Base-by-base conservation (phyloP, 768 basidiomycete species). In the Galerina sulciceps region DNA sequence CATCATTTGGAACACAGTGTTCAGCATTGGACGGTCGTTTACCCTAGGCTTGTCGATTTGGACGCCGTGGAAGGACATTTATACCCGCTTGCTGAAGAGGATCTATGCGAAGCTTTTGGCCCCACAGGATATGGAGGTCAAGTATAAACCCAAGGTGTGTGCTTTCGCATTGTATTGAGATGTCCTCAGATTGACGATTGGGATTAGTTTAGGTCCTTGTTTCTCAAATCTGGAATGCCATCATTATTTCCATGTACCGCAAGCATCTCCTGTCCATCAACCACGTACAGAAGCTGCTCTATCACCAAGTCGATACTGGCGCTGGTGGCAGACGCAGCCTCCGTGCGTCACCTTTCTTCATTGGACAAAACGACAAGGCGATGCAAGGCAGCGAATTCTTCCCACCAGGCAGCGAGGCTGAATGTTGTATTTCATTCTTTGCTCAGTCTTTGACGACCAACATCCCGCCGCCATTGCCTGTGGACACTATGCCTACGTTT, bases 401-500 rank as follows among this genome's bases (percentile, higher is more conserved):
- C 89, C 94, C 96, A 11, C 73, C 84, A 35, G 94, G 93, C 8
- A 94, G 93, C 63, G 97, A 99, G 71, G 97, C 96, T 1, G 95
- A 99, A 71, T 90, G 97, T 49, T 86, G 97, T 51, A 98, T 99
- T 66, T 98, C 96, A 17, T 99, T 99, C 87, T 99, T 99, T 71
- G 94, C 97, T 23, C 96, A 98, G 75, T 96, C 94, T 4, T 81
- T 99, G 65, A 99, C 97, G 5, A 97, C 95, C n/a, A 82, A 88
- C 47, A 87, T 99, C 50, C 97, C 96, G 17, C 90, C 93, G 65
- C 91, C 97, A 8, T 76, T 99, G 35, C 94, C 96, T 13, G 94
- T 99, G 42, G 96, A 99, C 72, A 93, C 95, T n/a, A 99, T 99
- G 96, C 97, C 97, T 2, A 98, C 96, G 0, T 99, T 99, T 81